These are phyloP conservation scores for Pseudogymnoascus verrucosus DNA, from an alignment of 2,329 filamentous ascomycete genomes.

Conservation along the genomic window DNA sequence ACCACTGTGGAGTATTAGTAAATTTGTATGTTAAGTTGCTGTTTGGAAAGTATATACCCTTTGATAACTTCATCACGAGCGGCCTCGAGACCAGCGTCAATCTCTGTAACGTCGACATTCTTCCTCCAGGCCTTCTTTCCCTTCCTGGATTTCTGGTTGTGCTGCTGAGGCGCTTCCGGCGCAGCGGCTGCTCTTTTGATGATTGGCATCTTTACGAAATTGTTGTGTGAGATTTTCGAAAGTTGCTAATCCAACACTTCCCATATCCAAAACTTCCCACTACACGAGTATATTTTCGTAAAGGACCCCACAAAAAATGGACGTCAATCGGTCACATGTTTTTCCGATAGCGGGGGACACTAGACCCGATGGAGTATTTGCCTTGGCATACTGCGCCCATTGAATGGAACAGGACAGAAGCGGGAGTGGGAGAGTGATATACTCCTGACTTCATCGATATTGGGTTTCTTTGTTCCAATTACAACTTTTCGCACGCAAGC, in stretches of 20 bases:
- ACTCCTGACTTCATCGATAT: conserved; percentile 8
- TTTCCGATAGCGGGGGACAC: not conserved
- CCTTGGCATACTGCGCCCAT: conserved; percentile 5
- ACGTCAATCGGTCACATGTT: not conserved
- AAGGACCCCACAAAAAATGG: conserved; percentile 1
- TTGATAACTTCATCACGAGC: conserved; percentile 84
- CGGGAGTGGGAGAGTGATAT: conserved; percentile 1
- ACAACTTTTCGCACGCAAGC: not conserved
- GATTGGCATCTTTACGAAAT: conserved; percentile 24
- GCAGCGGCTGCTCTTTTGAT: conserved; percentile 33
- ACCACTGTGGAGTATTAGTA: conserved; percentile 48
- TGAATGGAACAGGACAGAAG: conserved; percentile 7
- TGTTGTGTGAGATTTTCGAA: conserved; percentile 7
- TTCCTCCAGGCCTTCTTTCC: conserved; percentile 99
- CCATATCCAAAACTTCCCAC: conserved; percentile 8
- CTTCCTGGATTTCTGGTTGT: conserved; percentile 85
- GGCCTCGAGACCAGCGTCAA: conserved; percentile 73
- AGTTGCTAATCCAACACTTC: conserved; percentile 6
- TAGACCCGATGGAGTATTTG: not conserved
- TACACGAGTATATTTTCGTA: conserved; percentile 1
- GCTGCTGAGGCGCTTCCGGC: conserved; percentile 62
- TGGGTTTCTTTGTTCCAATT: not conserved
- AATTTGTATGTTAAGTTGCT: not conserved
- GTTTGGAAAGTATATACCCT: conserved; percentile 49
- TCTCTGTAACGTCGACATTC: conserved; percentile 86